Conservation (phyloP, 2,329 filamentous ascomycete species). For the Cladosporium sp. region DNA sequence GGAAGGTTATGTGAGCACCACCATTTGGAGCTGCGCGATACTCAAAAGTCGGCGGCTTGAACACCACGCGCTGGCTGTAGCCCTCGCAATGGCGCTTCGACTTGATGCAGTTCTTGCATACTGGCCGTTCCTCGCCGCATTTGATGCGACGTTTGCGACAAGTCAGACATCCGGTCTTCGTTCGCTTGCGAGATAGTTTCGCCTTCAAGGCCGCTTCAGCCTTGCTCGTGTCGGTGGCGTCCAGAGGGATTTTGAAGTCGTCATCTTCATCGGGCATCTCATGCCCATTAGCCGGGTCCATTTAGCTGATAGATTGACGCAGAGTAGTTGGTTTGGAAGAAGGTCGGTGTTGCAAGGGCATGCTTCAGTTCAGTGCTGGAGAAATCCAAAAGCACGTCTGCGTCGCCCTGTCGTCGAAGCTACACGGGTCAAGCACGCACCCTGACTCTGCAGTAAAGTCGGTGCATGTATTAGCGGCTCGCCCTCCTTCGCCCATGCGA, state of each 20-base stretch:
- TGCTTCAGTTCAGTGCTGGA: not conserved
- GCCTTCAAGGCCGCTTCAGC: conserved; percentile 28
- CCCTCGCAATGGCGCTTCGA: conserved; percentile 80
- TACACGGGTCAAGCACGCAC: not conserved
- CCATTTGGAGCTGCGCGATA: conserved; percentile 46
- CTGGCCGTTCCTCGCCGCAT: conserved; percentile 84
- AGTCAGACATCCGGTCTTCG: conserved; percentile 89
- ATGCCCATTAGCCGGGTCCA: conserved; percentile 1
- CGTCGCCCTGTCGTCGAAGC: not conserved
- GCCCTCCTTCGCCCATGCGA: too few species aligned
- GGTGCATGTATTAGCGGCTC: too few species aligned
- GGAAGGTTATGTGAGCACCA: conserved; percentile 33
- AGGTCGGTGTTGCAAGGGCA: not conserved
- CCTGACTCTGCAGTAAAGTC: not conserved
- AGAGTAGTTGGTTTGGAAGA: not conserved
- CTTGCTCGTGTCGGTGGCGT: conserved; percentile 22
- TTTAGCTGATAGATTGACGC: not conserved
- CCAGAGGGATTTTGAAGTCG: conserved; percentile 2
- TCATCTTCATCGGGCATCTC: conserved; percentile 8
- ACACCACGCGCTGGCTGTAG: conserved; percentile 74
- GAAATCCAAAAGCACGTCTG: not conserved
- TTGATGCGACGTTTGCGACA: conserved; percentile 95
- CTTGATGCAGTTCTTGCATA: conserved; percentile 79
- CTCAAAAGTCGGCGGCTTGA: conserved; percentile 66
- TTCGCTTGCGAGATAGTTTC: conserved; percentile 54